A percentile compares a stretch with the other conserved stretches of the same genome.
Conservation (phyloP, 257 asterid species). For the Nicotiana tomentosiformis region DNA sequence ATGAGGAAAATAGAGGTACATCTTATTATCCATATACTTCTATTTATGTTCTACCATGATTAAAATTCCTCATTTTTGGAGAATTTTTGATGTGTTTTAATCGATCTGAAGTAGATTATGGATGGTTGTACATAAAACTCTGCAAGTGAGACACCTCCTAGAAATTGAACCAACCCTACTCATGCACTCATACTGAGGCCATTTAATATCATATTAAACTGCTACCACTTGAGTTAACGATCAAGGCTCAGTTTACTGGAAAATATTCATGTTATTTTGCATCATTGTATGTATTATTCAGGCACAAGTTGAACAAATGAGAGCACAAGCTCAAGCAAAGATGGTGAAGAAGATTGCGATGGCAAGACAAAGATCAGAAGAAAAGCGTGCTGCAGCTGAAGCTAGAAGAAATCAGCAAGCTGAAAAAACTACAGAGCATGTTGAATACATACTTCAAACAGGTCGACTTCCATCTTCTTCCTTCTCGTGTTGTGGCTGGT, state of each 20-base stretch:
- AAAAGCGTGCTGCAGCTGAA: slow-evolving; percentile 70
- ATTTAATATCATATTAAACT: background rate
- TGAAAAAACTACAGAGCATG: slow-evolving; percentile 61
- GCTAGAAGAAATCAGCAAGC: slow-evolving; percentile 61
- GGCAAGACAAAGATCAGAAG: slow-evolving; percentile 87
- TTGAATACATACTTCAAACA: slow-evolving; percentile 69
- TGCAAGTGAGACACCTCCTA: background rate
- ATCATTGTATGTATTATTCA: slow-evolving; percentile 8
- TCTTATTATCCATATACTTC: background rate
- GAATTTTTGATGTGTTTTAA: background rate
- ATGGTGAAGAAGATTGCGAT: slow-evolving; percentile 80
- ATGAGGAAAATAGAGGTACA: slow-evolving; percentile 91
- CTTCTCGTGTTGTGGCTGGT: slow-evolving; percentile 84
- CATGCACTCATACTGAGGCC: background rate
- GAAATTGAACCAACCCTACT: background rate
- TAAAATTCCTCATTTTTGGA: background rate
- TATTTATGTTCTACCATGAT: background rate
- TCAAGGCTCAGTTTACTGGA: background rate
- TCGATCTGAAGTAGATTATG: background rate
- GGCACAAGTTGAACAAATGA: slow-evolving; percentile 74
- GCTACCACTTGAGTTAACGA: background rate
- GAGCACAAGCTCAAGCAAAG: slow-evolving; percentile 78
- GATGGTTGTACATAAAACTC: background rate
- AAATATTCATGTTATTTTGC: background rate
- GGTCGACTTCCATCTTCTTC: slow-evolving; percentile 75